Evolutionary conservation across 1,284 basidiomycete genomes (phyloP), one percentile per base, ranked within the genome.

Genomic region (Cutaneotrichosporon daszewskae): DNA sequence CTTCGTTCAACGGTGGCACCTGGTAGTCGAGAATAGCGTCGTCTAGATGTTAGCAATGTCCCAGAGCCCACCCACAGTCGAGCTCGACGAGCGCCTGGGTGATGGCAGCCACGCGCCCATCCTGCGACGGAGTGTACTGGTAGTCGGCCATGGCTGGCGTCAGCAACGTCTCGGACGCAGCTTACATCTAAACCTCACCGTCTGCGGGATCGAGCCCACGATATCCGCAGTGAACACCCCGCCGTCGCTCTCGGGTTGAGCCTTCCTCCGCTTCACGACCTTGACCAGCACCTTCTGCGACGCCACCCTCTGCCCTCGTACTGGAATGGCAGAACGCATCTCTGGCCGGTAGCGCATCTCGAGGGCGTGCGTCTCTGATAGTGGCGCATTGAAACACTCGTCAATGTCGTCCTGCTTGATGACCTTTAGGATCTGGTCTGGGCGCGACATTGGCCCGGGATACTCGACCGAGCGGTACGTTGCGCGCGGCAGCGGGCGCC

Each of bases 101-200:
- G 40, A 95, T 69, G 47, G 80, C 72, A 2, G 81, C 71, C 3
- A 88, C 72, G 3, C 82, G 80, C 58, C 91, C 86, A 18, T 79
- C 69, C 58, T 76, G 74, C 44, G 83, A 75, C 1, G 87, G 86
- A 44, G 82, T 79, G 67, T 81, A 94, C 68, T 94, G 89, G 62
- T 82, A 94, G 64, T 95, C 90, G 32, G 83, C 87, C 85, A 94
- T 88, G 48, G 82, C 90, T 95, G 42, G 22, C 7, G 13, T 36
- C 28, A 41, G 41, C 31, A 28, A 18, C n/a, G 10, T 28, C 13
- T 26, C 34, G 20, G 36, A 13, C 18, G 8, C 9, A 3, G 71
- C 83, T 70, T 58, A 91, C 90, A 83, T 69, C 91, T 79, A 72
- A 97, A 97, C 32, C 94, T 78, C 28, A 84, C 83, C 1, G 89